Conservation (phyloP, 169 alveolate genomes). For the Plasmodium gonderi region DNA sequence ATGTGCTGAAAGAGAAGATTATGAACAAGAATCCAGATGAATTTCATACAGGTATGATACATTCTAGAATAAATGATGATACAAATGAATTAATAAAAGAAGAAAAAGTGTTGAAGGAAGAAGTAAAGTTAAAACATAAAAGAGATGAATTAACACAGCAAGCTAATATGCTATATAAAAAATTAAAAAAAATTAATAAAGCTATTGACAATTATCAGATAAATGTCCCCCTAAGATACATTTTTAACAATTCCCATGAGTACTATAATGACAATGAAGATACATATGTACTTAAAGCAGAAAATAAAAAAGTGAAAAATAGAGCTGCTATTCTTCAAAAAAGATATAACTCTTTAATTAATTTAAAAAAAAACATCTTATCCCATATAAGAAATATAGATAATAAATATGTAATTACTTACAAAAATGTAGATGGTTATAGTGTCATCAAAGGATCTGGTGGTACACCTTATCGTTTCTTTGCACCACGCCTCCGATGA, state of each 20-base stretch:
- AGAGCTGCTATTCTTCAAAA: constrained; percentile 19
- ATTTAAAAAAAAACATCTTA: constrained; percentile 15
- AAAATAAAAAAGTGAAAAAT: constrained; percentile 44
- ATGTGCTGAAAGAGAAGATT: constrained; percentile 57
- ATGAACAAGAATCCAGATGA: constrained; percentile 67
- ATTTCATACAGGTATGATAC: constrained; percentile 68
- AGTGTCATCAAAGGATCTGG: background rate
- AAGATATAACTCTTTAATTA: constrained; percentile 12
- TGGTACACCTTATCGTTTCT: constrained; percentile 15
- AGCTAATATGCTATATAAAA: background rate
- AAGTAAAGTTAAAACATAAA: constrained; percentile 13
- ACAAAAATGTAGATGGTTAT: constrained; percentile 50
- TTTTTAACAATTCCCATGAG: constrained; percentile 67
- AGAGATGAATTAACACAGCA: constrained; percentile 15
- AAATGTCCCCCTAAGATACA: constrained; percentile 38
- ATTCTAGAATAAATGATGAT: constrained; percentile 27
- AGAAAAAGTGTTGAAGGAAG: constrained; percentile 5
- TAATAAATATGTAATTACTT: constrained; percentile 24
- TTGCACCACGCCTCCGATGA: constrained; percentile 52
- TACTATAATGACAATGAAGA: constrained; percentile 41
- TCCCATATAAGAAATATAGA: constrained; percentile 18
- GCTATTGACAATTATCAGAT: constrained; percentile 17
- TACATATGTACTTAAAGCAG: constrained; percentile 34
- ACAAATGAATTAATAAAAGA: constrained; percentile 18
- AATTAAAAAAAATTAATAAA: constrained; percentile 41